These are phyloP conservation scores for Hypoxylon fragiforme DNA, from an alignment of 495 filamentous ascomycete species.

Conservation along the genomic window DNA sequence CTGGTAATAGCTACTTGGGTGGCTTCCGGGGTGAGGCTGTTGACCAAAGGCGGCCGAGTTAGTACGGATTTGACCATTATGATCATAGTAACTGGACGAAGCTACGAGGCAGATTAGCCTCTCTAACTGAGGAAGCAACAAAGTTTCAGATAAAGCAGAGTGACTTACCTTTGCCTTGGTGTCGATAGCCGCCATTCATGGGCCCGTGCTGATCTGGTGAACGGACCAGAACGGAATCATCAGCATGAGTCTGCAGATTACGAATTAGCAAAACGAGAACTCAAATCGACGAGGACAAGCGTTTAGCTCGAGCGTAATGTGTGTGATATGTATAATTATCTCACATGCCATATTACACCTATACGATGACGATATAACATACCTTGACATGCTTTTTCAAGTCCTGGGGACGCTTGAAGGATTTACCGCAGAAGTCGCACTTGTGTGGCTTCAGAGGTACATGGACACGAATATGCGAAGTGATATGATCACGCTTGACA, in stretches of 20 bases:
- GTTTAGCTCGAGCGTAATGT: no score
- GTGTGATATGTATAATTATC: no score
- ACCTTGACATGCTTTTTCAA: conserved; percentile 98
- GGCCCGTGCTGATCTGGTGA: conserved; percentile 68
- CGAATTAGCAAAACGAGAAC: conserved; percentile 1
- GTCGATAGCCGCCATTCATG: conserved; percentile 61
- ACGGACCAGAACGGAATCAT: conserved; percentile 87
- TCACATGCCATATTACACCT: no score
- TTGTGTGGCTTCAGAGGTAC: conserved; percentile 98
- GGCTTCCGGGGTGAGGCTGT: conserved; percentile 48
- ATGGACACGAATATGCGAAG: conserved; percentile 97
- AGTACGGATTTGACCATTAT: conserved; percentile 60
- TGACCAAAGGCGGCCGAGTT: conserved; percentile 56
- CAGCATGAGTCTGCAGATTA: conserved; percentile 76
- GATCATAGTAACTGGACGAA: conserved; percentile 60
- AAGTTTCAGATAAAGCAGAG: conserved; percentile 18
- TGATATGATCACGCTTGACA: conserved; percentile 99
- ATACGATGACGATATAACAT: conserved; percentile 27
- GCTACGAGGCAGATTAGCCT: conserved; percentile 56
- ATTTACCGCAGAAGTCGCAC: conserved; percentile 97
- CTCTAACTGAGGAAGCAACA: conserved; percentile 36
- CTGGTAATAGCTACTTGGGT: conserved; percentile 57
- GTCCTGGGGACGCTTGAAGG: conserved; percentile 99
- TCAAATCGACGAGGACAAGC: not conserved
- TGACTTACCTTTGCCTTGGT: conserved; percentile 59